Conservation (phyloP, 257 asterid genomes). For the Rubia yunnanensis region DNA sequence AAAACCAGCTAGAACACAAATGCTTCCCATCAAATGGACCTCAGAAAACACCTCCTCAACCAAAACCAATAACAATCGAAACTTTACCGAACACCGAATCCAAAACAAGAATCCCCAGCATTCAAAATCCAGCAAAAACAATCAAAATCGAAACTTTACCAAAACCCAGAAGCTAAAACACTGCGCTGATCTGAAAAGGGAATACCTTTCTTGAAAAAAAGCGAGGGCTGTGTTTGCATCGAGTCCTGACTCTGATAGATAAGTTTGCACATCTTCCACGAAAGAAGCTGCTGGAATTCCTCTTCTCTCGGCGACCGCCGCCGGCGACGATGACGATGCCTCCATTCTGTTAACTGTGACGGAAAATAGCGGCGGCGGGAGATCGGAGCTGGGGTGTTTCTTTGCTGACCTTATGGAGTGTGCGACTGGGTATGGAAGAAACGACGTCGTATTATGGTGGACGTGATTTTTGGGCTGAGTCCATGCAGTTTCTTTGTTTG, state of each 20-base stretch:
- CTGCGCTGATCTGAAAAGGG: constrained; percentile 2
- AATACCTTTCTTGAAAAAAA: constrained; percentile 85
- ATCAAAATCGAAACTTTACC: neutral
- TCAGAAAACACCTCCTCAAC: neutral
- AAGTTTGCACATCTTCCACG: constrained; percentile 82
- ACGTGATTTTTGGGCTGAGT: neutral
- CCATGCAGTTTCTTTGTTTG: neutral
- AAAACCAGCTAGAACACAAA: neutral
- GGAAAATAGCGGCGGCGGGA: neutral
- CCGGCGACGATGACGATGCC: constrained; percentile 33
- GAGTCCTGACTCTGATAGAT: constrained; percentile 58
- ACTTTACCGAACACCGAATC: neutral
- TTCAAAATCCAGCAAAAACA: neutral
- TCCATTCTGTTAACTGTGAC: neutral
- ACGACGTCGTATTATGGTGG: neutral
- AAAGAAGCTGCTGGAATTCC: constrained; percentile 92
- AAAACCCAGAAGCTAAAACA: neutral
- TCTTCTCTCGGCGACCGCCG: constrained; percentile 47
- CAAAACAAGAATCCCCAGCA: neutral
- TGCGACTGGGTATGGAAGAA: neutral
- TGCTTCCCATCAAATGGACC: neutral
- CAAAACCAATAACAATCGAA: neutral
- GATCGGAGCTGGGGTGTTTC: neutral
- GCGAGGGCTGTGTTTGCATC: constrained; percentile 79
- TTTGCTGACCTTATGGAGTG: neutral